Evolutionary conservation across 306 rosid genomes (phyloP), one percentile per base, ranked within the genome.

Genomic region (Glycine tomentella): DNA sequence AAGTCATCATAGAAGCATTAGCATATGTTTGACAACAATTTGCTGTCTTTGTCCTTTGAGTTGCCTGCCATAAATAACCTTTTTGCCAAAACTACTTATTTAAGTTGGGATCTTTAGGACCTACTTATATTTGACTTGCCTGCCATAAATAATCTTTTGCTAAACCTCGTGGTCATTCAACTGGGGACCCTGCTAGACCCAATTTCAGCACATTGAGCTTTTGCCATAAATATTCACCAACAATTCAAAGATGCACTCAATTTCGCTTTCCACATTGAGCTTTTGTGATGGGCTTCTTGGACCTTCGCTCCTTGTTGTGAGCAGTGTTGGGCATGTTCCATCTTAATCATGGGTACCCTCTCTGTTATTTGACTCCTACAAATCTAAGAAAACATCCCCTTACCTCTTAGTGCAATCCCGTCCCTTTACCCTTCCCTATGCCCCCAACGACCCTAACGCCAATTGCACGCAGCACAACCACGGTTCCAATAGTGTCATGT

Each of bases 11-110:
- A 14, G 14, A 57, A 58, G 17, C 72, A 58, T 57, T 15, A 31
- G 50, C 77, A 33, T 56, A 15, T 33, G 20, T 46, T 58, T 15
- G 72, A 9, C 63, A 46, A 58, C 53, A 58, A 70, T 49, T 69
- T 70, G 77, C 17, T 3, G 57, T 33, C 40, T 16, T 34, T 25
- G 31, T 25, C 31, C 31, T 25, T 25, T 25, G 31, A 25, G 31
- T 25, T 25, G 2, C 31, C 31, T 25, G 31, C 2, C 31, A 25
- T 0, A 25, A 25, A 25, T 25, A 25, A 25, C 31, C 2, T 25
- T n/a, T 25, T 56, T 50, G 1, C 57, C 8, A 55, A 74, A 44
- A 4, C 13, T 17, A 8, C 13, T 2, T 58, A 58, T 6, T 42
- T 42, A 42, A 16, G 12, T 58, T 58, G 13, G 13, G 2, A 8